Conservation (phyloP, 306 rosid genomes). For the Amphicarpaea edgeworthii region DNA sequence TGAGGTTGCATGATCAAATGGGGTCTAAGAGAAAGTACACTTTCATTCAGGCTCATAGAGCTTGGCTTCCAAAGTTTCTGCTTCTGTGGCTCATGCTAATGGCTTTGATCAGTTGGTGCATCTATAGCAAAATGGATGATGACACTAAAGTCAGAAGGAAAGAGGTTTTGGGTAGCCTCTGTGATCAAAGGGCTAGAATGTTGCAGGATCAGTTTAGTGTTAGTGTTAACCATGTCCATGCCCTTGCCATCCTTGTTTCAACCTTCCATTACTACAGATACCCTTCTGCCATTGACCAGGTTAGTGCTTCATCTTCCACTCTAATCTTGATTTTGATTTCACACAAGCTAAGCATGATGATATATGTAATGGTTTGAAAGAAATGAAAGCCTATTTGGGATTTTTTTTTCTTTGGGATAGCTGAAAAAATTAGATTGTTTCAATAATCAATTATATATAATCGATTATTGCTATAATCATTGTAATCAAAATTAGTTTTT, state of each 20-base stretch:
- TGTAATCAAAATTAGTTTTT: no score
- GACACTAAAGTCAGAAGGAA: conserved; percentile 77
- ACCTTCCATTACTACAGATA: conserved; percentile 83
- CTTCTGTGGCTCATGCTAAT: conserved; percentile 67
- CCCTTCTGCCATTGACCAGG: conserved; percentile 96
- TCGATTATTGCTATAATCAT: no score
- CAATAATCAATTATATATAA: no score
- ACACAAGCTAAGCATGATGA: neutral
- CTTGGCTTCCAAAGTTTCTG: conserved; percentile 74
- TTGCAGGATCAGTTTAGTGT: conserved; percentile 92
- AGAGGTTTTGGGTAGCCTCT: conserved; percentile 78
- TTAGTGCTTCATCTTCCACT: conserved; percentile 46
- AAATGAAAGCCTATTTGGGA: conserved; percentile 7
- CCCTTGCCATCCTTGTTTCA: conserved; percentile 90
- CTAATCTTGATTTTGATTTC: conserved; percentile 34
- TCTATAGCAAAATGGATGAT: conserved; percentile 76
- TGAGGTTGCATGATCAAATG: conserved; percentile 79
- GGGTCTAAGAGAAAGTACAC: conserved; percentile 77
- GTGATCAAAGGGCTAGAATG: conserved; percentile 95
- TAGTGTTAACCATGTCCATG: conserved; percentile 91
- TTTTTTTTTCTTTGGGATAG: no score
- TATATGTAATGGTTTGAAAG: neutral
- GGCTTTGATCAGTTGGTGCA: conserved; percentile 56
- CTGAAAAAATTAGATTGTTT: no score
- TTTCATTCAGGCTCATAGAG: conserved; percentile 73